Percentiles rank a stretch among this genome's conserved stretches.
Conservation (phyloP, 2,329 filamentous ascomycete species). For the Ophiostoma perfectum region DNA sequence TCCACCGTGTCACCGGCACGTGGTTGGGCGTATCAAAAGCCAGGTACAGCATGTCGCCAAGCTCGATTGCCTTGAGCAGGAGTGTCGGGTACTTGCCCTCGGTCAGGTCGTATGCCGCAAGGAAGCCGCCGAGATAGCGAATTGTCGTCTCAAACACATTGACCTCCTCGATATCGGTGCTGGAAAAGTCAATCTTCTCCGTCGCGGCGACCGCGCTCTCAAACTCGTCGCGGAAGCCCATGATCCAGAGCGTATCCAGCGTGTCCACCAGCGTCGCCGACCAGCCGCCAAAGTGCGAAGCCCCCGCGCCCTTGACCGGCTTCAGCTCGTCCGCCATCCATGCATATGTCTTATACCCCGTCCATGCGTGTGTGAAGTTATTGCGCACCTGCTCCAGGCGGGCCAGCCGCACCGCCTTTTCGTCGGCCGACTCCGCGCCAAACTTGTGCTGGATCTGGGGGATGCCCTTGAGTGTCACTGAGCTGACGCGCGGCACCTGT, state of each 20-base stretch:
- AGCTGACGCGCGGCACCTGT: slow-evolving; percentile 18
- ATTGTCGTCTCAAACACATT: slow-evolving; percentile 65
- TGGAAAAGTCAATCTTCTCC: slow-evolving; percentile 49
- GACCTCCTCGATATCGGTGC: slow-evolving; percentile 33
- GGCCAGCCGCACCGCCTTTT: slow-evolving; percentile 35
- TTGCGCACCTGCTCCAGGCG: slow-evolving; percentile 43
- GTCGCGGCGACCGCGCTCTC: slow-evolving; percentile 55
- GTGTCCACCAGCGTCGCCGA: slow-evolving; percentile 61
- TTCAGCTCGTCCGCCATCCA: slow-evolving; percentile 61
- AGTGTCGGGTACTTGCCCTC: slow-evolving; percentile 41
- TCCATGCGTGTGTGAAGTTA: slow-evolving; percentile 53
- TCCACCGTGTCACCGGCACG: slow-evolving; percentile 44
- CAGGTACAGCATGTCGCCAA: slow-evolving; percentile 49
- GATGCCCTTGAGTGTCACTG: slow-evolving; percentile 24
- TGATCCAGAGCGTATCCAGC: slow-evolving; percentile 68
- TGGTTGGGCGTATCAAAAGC: slow-evolving; percentile 52
- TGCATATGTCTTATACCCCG: slow-evolving; percentile 55
- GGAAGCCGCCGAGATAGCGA: slow-evolving; percentile 62
- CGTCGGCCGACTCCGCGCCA: slow-evolving; percentile 35
- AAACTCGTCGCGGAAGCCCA: slow-evolving; percentile 62
- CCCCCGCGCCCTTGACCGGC: slow-evolving; percentile 50
- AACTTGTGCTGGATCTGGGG: slow-evolving; percentile 38
- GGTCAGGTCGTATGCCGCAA: slow-evolving; percentile 60
- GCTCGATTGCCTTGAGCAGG: slow-evolving; percentile 47
- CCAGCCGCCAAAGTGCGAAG: slow-evolving; percentile 52